These are phyloP conservation scores for Fagopyrum esculentum DNA, from an alignment of 148 eudicot species.

Conservation along the genomic window DNA sequence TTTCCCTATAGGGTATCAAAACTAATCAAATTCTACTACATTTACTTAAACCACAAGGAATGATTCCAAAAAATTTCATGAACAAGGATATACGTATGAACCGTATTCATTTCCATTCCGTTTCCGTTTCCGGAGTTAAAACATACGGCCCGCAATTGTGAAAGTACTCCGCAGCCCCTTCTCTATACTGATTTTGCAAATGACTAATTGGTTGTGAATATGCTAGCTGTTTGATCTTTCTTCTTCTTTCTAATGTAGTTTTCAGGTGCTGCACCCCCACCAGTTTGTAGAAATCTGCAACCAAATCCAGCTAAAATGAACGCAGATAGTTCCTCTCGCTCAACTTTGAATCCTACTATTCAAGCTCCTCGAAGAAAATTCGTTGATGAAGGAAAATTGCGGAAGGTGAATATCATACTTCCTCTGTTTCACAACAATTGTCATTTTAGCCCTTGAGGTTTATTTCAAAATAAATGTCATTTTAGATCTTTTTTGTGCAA, in stretches of 20 bases:
- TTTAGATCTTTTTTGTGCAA: no score
- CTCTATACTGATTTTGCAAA: not conserved
- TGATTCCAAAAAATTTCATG: no score
- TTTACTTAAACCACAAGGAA: no score
- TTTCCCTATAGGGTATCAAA: no score
- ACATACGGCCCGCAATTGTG: not conserved
- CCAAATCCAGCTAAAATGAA: slow-evolving; percentile 39
- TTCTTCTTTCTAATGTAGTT: slow-evolving; percentile 43
- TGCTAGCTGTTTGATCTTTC: slow-evolving; percentile 16
- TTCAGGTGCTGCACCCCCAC: slow-evolving; percentile 89
- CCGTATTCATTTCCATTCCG: no score
- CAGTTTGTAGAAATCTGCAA: slow-evolving; percentile 59
- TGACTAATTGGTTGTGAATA: not conserved
- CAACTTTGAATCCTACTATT: slow-evolving; percentile 59
- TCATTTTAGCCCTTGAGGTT: no score
- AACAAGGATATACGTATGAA: no score
- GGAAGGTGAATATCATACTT: slow-evolving; percentile 44
- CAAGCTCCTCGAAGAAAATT: slow-evolving; percentile 92
- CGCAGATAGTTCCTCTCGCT: slow-evolving; percentile 63
- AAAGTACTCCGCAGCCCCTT: not conserved
- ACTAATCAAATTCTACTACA: no score
- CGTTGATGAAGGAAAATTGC: slow-evolving; percentile 93
- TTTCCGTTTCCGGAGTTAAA: no score
- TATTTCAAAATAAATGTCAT: no score
- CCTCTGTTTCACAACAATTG: no score